phyloP scores from a whole-genome alignment of 2,329 filamentous ascomycete species.

The Fusarium anguioides region DNA sequence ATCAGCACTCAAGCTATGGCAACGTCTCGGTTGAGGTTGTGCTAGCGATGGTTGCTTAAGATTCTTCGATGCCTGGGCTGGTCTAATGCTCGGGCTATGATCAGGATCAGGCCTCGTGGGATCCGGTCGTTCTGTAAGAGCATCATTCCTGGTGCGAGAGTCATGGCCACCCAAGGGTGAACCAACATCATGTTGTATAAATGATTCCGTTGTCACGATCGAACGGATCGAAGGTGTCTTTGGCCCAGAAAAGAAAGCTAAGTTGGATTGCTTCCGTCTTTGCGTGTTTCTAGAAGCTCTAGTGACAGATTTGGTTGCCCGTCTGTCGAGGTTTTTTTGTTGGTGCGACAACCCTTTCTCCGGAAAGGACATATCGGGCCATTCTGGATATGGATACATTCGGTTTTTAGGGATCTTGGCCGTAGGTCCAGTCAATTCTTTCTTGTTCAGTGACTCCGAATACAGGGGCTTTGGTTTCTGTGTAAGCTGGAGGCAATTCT shows the following conservation, averaged over 20 bases:
- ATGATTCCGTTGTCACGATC: background rate
- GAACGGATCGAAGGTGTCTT: slow-evolving; percentile 1
- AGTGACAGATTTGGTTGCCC: background rate
- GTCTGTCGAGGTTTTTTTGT: background rate
- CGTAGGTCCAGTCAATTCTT: slow-evolving; percentile 14
- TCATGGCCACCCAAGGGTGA: background rate
- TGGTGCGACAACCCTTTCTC: slow-evolving; percentile 7
- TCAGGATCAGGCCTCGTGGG: background rate
- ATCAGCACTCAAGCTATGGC: slow-evolving; percentile 30
- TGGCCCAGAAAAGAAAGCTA: slow-evolving; percentile 30
- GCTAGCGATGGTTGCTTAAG: background rate
- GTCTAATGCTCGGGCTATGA: background rate
- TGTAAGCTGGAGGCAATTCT: slow-evolving; percentile 33
- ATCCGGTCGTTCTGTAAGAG: background rate
- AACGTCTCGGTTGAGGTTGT: slow-evolving; percentile 19
- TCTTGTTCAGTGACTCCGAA: background rate
- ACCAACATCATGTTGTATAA: background rate
- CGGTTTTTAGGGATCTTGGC: slow-evolving; percentile 21
- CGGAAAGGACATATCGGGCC: slow-evolving; percentile 7
- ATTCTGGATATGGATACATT: slow-evolving; percentile 24
- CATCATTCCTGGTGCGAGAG: background rate
- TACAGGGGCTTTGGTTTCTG: slow-evolving; percentile 27
- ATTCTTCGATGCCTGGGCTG: slow-evolving; percentile 12
- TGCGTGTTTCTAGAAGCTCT: background rate
- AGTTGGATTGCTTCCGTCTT: background rate